Evolutionary conservation across 257 asterid genomes (phyloP).

Genomic region (Prunella vulgaris): DNA sequence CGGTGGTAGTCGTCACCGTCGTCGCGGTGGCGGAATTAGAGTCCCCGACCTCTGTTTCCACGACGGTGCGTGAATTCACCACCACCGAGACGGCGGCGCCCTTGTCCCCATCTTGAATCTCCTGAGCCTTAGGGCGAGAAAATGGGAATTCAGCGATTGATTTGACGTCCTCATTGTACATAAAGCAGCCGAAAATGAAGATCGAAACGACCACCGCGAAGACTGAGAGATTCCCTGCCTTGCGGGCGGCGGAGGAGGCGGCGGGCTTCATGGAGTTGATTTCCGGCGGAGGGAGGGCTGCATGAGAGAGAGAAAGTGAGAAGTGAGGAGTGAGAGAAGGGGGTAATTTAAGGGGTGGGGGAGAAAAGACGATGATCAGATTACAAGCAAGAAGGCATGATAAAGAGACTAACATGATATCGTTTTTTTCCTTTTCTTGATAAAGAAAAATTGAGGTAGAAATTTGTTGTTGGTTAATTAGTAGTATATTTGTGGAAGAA

Average conservation of each 20-base stretch:
- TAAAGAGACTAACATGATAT: constrained; percentile 20
- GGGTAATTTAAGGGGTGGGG: constrained; percentile 11
- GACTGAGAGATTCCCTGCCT: constrained; percentile 43
- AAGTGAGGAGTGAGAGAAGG: not conserved
- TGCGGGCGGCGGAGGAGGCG: constrained; percentile 38
- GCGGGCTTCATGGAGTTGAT: constrained; percentile 48
- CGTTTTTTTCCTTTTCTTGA: not conserved
- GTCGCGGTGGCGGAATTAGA: not conserved
- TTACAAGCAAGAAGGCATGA: constrained; percentile 3
- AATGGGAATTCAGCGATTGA: constrained; percentile 74
- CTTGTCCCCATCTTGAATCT: constrained; percentile 19
- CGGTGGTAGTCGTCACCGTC: not conserved
- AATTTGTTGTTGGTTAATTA: constrained; percentile 17
- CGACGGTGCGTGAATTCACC: constrained; percentile 46
- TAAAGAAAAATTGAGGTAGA: not conserved
- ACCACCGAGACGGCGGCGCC: constrained; percentile 35
- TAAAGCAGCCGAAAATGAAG: constrained; percentile 71
- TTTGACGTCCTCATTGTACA: constrained; percentile 75
- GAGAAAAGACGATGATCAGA: constrained; percentile 12
- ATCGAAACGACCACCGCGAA: constrained; percentile 55
- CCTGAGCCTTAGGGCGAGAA: constrained; percentile 40
- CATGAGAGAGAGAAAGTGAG: constrained; percentile 29
- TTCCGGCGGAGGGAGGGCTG: constrained; percentile 49
- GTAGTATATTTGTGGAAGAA: constrained; percentile 36
- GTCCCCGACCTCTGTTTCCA: constrained; percentile 38